Base-by-base conservation (phyloP, 2,329 filamentous ascomycete genomes). In the Talaromyces amestolkiae region DNA sequence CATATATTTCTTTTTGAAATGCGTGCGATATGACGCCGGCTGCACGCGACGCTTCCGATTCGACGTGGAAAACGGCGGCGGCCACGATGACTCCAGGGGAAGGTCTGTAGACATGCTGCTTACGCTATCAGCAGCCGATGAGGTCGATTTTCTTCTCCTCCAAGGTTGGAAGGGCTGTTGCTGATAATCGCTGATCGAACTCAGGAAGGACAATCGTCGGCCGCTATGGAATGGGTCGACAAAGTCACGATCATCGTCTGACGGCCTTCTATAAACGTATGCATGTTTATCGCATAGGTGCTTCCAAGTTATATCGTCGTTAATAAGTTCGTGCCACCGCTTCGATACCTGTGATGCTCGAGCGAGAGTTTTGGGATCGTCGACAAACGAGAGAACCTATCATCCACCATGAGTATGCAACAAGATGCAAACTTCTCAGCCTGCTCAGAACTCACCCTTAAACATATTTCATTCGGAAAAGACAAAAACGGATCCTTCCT, bases 251-350 rank as follows among this genome's bases (percentile, higher is more conserved):
- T 75, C 74, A 43, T 79, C 80, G 56, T 83, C 77, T 78, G 84
- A 83, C 60, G 85, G 75, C 61, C 83, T 78, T 58, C 86, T 87
- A 76, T 96, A 97, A 66, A 94, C 92, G 77, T 97, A 99, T 68
- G 95, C 93, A 77, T 97, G 94, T 79, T 97, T 97, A 69, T 96
- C 92, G 76, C 94, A 98, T 22, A 99, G 85, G 68, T 95, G 92
- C 81, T 97, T 97, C 95, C 95, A 99, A 0, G 95, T 96, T 80
- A 97, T 93, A 77, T 99, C 95, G 77, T 99, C 95, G 74, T 91
- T 94, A 59, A 99, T 84, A 8, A 99, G 84, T 77, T 97, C 93
- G 68, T 92, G 87, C 95, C 95, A 99, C 76, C 93, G 87, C 69
- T 89, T 89, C 63, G 95, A 99, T n/a, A 99, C 95, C 77, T 98